phyloP scores from a whole-genome alignment of 208 protist genomes.

The Phytomonas sp. region DNA sequence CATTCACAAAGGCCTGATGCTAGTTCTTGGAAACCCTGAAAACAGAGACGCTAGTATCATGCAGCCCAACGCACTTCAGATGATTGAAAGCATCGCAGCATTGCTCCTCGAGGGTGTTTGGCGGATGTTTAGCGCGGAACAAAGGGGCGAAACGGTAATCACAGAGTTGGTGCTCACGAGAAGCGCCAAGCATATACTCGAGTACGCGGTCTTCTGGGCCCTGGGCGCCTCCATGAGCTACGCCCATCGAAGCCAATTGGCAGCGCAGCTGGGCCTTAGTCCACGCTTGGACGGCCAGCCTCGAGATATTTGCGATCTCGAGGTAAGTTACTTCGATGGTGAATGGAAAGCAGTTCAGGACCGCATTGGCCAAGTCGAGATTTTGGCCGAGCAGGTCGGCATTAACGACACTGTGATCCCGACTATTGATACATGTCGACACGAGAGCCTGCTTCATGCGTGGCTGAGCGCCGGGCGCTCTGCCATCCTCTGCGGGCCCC shows the following conservation, averaged over 20 bases:
- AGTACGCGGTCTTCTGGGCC: conserved; percentile 95
- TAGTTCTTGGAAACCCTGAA: background rate
- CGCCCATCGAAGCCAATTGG: conserved; percentile 50
- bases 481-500: conserved; percentile 96
- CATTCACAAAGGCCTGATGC: conserved; percentile 61
- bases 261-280: conserved; percentile 38
- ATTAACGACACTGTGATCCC: conserved; percentile 95
- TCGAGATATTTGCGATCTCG: conserved; percentile 73
- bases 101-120: conserved; percentile 89
- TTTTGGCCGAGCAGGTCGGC: conserved; percentile 89
- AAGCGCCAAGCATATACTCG: conserved; percentile 35
- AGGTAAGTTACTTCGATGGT: conserved; percentile 66
- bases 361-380: conserved; percentile 71
- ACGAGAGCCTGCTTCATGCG: conserved; percentile 93
- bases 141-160: conserved; percentile 31
- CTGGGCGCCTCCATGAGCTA: conserved; percentile 75
- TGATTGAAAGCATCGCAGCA: conserved; percentile 88
- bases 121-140: conserved; percentile 87
- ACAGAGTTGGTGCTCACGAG: conserved; percentile 11
- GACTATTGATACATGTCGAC: conserved; percentile 97
- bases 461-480: conserved; percentile 93
- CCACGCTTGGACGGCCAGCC: conserved; percentile 20
- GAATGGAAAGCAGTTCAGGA: conserved; percentile 73
- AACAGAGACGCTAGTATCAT: conserved; percentile 88
- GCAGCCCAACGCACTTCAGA: conserved; percentile 86